Base-by-base conservation (phyloP, 2,329 filamentous ascomycete species). In the Colletotrichum theobromicola region DNA sequence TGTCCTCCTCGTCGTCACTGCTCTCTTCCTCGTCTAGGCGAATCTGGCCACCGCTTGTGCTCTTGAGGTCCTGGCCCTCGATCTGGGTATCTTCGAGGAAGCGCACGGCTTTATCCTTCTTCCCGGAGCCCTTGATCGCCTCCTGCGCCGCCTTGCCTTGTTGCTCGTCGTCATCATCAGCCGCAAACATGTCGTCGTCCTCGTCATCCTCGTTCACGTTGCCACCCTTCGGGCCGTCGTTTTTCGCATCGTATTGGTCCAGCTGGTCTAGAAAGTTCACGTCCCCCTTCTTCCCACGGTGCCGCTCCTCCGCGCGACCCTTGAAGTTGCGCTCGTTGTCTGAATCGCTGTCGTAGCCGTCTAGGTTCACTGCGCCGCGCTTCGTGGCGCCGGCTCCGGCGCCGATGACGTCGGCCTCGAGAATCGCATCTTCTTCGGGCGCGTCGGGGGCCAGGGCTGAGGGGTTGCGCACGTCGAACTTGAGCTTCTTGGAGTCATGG, bases 341-440 rank as follows among this genome's bases (percentile, higher is more conserved):
- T 4, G 96, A 98, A 84, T 99, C 97, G 12, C 94, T 97, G 79
- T 98, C 96, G 85, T 98, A 99, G 65, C 97, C 97, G 81, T 98
- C 97, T 53, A 99, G 92, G 80, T 98, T 98, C 70, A 99, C 94
- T 0, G 96, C 97, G 78, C 96, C 96, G 76, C 97, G 94, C 83
- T 98, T 98, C 1, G 95, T 94, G 53, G 92, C 90, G 35, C 91
- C 90, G 12, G 92, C 91, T 2, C 91, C 91, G 3, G 93, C 94
- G 18, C 96, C 95, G 77, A 98, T 98, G 50, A 98, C 96, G 81
- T 98, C 97, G 26, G 96, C 95, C 65, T 98, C 95, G 10, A 99
- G 90, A 32, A 96, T 90, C 0, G 92, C 91, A 79, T 95, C 88
- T 58, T 94, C 92, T 76, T 94, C 93, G 3, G 90, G 90, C 3